Conservation (phyloP, 2,329 filamentous ascomycete species). For the Bipolaris zeicola region DNA sequence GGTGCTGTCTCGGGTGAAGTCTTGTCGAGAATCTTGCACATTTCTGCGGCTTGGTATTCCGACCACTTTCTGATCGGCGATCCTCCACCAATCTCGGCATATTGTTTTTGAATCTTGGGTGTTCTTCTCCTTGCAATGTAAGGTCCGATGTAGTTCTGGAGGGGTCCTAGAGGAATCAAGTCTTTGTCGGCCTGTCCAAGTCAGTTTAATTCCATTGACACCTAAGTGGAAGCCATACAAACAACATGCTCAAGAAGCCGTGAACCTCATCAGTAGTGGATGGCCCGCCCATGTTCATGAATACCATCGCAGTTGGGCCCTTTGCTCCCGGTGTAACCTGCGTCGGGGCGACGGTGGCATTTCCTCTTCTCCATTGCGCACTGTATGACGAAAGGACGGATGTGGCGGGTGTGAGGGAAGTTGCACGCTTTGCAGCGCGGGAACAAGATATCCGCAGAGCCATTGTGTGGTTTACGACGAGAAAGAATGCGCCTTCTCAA, state of each 20-base stretch:
- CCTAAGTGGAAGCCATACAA: conserved; percentile 64
- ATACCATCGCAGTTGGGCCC: conserved; percentile 96
- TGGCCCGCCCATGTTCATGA: conserved; percentile 98
- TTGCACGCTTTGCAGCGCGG: conserved; percentile 42
- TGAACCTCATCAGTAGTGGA: conserved; percentile 86
- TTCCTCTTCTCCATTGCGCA: conserved; percentile 46
- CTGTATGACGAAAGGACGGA: conserved; percentile 37
- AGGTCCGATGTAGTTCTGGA: conserved; percentile 89
- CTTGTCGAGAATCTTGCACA: conserved; percentile 95
- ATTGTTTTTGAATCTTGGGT: conserved; percentile 96
- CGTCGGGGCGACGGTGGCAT: conserved; percentile 67
- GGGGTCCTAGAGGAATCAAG: conserved; percentile 89
- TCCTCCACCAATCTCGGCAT: conserved; percentile 93
- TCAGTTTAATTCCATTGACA: conserved; percentile 22
- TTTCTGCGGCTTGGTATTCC: conserved; percentile 88
- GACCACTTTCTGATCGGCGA: conserved; percentile 98
- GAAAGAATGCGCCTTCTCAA: conserved; percentile 8
- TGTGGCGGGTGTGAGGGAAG: conserved; percentile 33
- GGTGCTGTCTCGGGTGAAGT: conserved; percentile 92
- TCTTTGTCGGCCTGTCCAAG: conserved; percentile 78
- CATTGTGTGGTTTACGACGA: conserved; percentile 45
- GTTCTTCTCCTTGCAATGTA: conserved; percentile 85
- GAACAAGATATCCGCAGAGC: conserved; percentile 44
- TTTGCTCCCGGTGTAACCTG: conserved; percentile 72
- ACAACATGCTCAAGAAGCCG: conserved; percentile 86